A percentile compares a stretch with the other conserved stretches of the same genome.
phyloP scores from a whole-genome alignment of 1,139 yeast species.

The Magnusiomyces ingens region DNA sequence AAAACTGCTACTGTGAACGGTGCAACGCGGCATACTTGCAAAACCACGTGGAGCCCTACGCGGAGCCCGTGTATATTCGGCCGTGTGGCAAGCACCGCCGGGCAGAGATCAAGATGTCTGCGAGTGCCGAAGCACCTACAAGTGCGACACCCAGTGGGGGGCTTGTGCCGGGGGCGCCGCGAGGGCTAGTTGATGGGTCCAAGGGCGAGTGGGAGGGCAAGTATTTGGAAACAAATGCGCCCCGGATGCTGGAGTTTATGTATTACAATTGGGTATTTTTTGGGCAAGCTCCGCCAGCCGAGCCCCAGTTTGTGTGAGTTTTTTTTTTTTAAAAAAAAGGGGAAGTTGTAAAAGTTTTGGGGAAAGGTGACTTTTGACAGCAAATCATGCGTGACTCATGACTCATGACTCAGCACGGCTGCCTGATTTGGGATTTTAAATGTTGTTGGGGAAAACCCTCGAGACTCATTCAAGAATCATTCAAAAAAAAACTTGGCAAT shows the following conservation, averaged over 20 bases:
- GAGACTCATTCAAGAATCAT: too few relatives aligned
- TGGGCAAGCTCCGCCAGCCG: background rate
- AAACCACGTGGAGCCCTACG: constrained; percentile 4
- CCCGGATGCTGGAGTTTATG: constrained; percentile 2
- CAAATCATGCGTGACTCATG: too few relatives aligned
- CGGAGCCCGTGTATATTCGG: background rate
- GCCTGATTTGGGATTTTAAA: too few relatives aligned
- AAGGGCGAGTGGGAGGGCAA: background rate
- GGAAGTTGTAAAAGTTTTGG: too few relatives aligned
- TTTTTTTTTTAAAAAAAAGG: too few relatives aligned
- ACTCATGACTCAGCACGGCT: too few relatives aligned
- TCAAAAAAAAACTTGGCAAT: too few relatives aligned
- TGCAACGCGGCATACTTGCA: constrained; percentile 1
- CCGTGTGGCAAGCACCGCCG: background rate
- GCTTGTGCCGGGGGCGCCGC: background rate
- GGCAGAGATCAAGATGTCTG: background rate
- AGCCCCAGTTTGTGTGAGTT: background rate
- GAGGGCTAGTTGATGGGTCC: background rate
- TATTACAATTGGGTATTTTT: constrained; percentile 2
- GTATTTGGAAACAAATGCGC: background rate
- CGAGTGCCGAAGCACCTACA: background rate
- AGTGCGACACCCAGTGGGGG: background rate
- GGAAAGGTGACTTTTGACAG: too few relatives aligned
- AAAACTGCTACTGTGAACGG: constrained; percentile 1
- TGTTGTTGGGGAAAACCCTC: too few relatives aligned